Evolutionary conservation across 1,284 basidiomycete genomes (phyloP).

Genomic region (Phellopilus nigrolimitatus): DNA sequence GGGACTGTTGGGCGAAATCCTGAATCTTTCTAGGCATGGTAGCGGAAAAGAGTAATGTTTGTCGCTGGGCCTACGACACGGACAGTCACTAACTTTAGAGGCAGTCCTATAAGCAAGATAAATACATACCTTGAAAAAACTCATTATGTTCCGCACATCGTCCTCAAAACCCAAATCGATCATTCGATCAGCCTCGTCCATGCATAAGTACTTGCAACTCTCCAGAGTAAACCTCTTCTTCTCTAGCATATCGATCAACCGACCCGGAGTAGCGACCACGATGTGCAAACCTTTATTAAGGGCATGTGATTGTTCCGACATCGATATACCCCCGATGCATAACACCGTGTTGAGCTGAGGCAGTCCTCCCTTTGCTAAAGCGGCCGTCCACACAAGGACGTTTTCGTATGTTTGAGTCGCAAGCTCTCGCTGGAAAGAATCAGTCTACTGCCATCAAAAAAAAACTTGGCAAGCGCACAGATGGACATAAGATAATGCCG

Average conservation of each 20-base stretch:
- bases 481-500: slow-evolving; percentile 93
- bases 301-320: slow-evolving; percentile 92
- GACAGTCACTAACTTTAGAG: slow-evolving; percentile 17
- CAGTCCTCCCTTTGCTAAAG: slow-evolving; percentile 79
- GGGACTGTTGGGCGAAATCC: slow-evolving; percentile 94
- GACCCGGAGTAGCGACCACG: slow-evolving; percentile 93
- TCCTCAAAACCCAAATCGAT: slow-evolving; percentile 99
- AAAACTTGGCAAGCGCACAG: slow-evolving; percentile 33
- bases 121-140: slow-evolving; percentile 81
- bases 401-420: slow-evolving; percentile 97
- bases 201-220: slow-evolving; percentile 91
- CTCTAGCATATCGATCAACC: slow-evolving; percentile 96
- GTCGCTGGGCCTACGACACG: slow-evolving; percentile 77
- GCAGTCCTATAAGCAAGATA: neutral
- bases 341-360: slow-evolving; percentile 85
- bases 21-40: slow-evolving; percentile 99
- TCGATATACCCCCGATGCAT: slow-evolving; percentile 97
- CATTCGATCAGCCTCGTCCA: slow-evolving; percentile 99
- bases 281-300: slow-evolving; percentile 91
- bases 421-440: slow-evolving; percentile 60
- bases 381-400: slow-evolving; percentile 78
- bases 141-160: slow-evolving; percentile 98
- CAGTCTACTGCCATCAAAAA: neutral
- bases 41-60: slow-evolving; percentile 95
- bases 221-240: slow-evolving; percentile 90